Base-by-base conservation (phyloP, 2,329 filamentous ascomycete genomes). In the Elsinoe necatrix region DNA sequence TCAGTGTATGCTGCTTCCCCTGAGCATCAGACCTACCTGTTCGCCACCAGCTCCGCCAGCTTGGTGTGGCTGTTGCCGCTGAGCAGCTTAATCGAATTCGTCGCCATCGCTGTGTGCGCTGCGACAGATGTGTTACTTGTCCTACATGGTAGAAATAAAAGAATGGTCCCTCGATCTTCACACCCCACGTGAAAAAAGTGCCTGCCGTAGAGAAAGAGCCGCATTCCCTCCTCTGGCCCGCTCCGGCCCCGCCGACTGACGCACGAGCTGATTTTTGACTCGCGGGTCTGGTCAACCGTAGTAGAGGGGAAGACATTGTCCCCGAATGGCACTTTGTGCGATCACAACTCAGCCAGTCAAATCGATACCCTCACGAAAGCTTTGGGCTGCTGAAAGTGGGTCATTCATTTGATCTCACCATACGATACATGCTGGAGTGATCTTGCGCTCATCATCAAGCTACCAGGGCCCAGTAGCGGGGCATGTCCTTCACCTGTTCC, bases 51-150 rank as follows among this genome's bases (percentile, higher is more conserved):
- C 67, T 84, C 82, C 37, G 85, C 85, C 58, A 88, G 79, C 71
- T 84, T 78, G 5, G 85, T 84, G 68, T 88, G 85, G 71, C 83
- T 87, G 75, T 87, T 87, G 64, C 85, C 85, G 65, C 85, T 87
- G 69, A 88, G 75, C 61, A 88, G 74, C 72, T 88, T 88, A 69
- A 88, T 87, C 35, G 81, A 84, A 73, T 87, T 88, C 61, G 82
- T 80, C 63, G 84, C 80, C 85, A 88, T 87, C 57, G 54, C 50
- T 55, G 54, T 42, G 34, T 48, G 34, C 41, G 57, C 25, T 34
- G 16, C n/a, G 34, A 18, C 31, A 16, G 8, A 2, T 52, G 31
- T 52, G 14, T 16, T 23, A 35, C 3, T 35, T 27, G 34, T 25
- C 29, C 48, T 52, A 52, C 48, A 52, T 52, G 18, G 9, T 39